Base-by-base conservation (phyloP, 768 basidiomycete species). In the Russula foetens region DNA sequence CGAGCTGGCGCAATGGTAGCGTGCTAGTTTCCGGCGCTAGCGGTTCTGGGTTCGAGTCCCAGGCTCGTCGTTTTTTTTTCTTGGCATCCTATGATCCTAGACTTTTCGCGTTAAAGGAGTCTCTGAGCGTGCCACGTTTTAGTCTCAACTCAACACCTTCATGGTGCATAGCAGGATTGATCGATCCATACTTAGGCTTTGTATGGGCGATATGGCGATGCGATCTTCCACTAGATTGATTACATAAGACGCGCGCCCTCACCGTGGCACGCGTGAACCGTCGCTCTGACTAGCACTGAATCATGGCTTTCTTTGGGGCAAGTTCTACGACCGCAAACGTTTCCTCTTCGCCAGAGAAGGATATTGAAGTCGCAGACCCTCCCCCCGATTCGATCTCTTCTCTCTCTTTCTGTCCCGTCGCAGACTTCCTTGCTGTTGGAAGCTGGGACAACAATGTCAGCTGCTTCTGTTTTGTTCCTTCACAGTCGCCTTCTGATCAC, bases 391-490 rank as follows among this genome's bases (percentile, higher is more conserved):
- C 91, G 14, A 90, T 96, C 62, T 95, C 92, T 2, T 82, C 84
- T 2, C 72, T 98, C 53, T 74, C 88, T 1, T 98, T 95, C 75
- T 93, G 90, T 0, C 82, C 88, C 7, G 85, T 83, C 19, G 88
- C 88, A 9, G 92, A 96, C 69, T 90, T 91, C 69, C 80, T 98
- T 26, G 93, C 95, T 9, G 94, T 95, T 14, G 93, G 85, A 56
- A 89, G 87, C 66, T 98, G 96, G 96, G 90, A 91, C 69, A 94
- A 92, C 70, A 90, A 90, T 73, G 94, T 93, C 35, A 48, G 50
- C 66, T 45, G 83, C 51, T 21, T 24, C 38, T 23, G 6, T 26
- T n/a, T 15, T 52, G 11, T 53, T 44, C 48, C 3, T 33, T 33
- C 17, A 1, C 9, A 44, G 35, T 38, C 44, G 6, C 8, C 12